Evolutionary conservation across 371 early-diverging fungal species (phyloP).

Genomic region (Furculomyces boomerangus): DNA sequence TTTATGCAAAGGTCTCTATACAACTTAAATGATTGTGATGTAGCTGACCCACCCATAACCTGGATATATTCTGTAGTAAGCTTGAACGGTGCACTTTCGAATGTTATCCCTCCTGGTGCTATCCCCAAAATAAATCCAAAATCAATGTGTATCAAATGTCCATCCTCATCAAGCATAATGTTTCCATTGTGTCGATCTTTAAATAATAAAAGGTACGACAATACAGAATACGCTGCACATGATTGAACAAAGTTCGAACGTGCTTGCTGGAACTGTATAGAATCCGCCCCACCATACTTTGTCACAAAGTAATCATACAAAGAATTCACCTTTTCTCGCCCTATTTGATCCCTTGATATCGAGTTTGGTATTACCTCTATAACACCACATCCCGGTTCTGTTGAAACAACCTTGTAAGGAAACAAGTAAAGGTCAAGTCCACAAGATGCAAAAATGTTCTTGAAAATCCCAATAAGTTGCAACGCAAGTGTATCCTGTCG

Average conservation of each 20-base stretch:
- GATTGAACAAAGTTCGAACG: conserved; percentile 90
- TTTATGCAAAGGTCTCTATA: conserved; percentile 86
- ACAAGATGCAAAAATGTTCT: conserved; percentile 80
- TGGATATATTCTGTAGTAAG: conserved; percentile 95
- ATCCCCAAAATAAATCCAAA: conserved; percentile 99
- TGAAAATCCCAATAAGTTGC: conserved; percentile 95
- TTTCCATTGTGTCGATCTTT: conserved; percentile 99
- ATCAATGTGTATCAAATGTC: conserved; percentile 98
- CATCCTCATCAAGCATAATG: conserved; percentile 96
- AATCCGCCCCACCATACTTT: conserved; percentile 84
- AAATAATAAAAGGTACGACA: conserved; percentile 90
- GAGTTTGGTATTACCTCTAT: conserved; percentile 99
- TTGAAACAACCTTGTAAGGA: conserved; percentile 97
- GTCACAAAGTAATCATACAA: conserved; percentile 89
- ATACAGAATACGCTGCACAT: conserved; percentile 93
- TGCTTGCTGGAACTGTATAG: conserved; percentile 81
- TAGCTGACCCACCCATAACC: conserved; percentile 81
- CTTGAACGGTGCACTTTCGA: conserved; percentile 98
- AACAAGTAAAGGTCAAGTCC: conserved; percentile 91
- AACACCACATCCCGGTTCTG: conserved; percentile 93
- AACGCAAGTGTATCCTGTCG: conserved; percentile 97
- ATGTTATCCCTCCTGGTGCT: conserved; percentile 95
- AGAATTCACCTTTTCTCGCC: conserved; percentile 95
- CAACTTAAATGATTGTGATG: conserved; percentile 67
- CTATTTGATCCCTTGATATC: conserved; percentile 95